Evolutionary conservation across 1,284 basidiomycete genomes (phyloP).

Genomic region (Trichosporon coremiiforme): DNA sequence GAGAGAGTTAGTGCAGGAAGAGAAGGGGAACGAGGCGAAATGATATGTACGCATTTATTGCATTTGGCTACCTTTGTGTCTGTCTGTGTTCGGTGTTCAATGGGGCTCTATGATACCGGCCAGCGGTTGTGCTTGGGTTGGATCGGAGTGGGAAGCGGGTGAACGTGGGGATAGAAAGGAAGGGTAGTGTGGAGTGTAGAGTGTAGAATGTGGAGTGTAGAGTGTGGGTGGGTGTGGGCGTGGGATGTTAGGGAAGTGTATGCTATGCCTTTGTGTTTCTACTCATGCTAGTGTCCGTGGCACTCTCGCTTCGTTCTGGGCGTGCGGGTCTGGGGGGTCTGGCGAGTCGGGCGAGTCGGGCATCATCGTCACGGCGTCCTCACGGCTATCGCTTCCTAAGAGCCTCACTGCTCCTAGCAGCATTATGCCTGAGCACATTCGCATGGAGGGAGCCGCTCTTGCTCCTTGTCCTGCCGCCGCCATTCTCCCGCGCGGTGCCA

Average conservation of each 20-base stretch:
- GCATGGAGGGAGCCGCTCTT: constrained; percentile 18
- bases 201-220: too few relatives aligned
- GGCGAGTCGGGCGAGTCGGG: too few relatives aligned
- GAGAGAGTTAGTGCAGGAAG: not conserved
- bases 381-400: constrained; percentile 2
- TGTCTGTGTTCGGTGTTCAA: not conserved
- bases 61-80: not conserved
- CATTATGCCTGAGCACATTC: constrained; percentile 21
- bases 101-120: not conserved
- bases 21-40: not conserved
- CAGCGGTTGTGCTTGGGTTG: not conserved
- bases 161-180: too few relatives aligned
- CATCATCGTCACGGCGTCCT: too few relatives aligned
- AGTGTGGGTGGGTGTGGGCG: not conserved
- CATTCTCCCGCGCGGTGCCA: not conserved
- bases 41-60: constrained; percentile 18
- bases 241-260: not conserved
- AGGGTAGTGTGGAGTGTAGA: too few relatives aligned
- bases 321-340: not conserved
- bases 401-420: constrained; percentile 11
- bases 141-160: too few relatives aligned
- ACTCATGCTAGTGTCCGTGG: constrained; percentile 4
- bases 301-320: not conserved
- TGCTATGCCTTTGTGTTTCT: constrained; percentile 1
- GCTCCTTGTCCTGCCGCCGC: not conserved